Evolutionary conservation across 2,329 filamentous ascomycete species (phyloP), one percentile per base, ranked within the genome.

Genomic region (Aspergillus ibericus): DNA sequence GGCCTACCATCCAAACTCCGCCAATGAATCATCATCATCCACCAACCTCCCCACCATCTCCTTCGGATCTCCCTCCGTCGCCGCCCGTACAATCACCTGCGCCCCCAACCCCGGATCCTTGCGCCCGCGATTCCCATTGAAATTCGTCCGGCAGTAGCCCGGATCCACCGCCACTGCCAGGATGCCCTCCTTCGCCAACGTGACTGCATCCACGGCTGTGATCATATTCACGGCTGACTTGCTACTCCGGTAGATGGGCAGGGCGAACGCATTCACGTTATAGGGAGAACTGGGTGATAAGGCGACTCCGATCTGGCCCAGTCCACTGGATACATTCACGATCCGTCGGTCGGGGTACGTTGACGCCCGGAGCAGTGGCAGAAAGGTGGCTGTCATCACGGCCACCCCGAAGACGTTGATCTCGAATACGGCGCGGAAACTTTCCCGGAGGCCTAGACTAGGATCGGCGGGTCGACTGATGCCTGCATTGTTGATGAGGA

Each of bases 201-300:
- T 13, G 10, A 54, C 34, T 16, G 49, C 47, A 20, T 53, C 47
- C 22, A 56, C 53, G 3, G 57, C 53, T 5, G 5, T 56, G 35
- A 59, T 48, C 46, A 59, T 59, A 22, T 59, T 59, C 12, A 56
- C n/a, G 18, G 53, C 57, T 1, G 47, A 15, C 36, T 59, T 53
- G 53, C 57, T 56, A 10, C 57, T 47, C 22, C 57, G 27, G 20
- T 52, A 56, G 18, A 52, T 20, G 1, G 57, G 53, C 15, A 59
- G 29, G 9, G 57, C 36, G 15, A 27, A 59, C 5, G 42, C 12
- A 35, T 38, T 46, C 10, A 35, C 58, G 29, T 15, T 60, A 10
- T 58, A 58, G 1, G 44, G 20, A 29, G 53, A 55, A 2, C 4
- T 32, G 4, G 46, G 29, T 15, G 53, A 36, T 9, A 49, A 12